Conservation (phyloP, 129 eudicot species). For the Artemisia argyi region DNA sequence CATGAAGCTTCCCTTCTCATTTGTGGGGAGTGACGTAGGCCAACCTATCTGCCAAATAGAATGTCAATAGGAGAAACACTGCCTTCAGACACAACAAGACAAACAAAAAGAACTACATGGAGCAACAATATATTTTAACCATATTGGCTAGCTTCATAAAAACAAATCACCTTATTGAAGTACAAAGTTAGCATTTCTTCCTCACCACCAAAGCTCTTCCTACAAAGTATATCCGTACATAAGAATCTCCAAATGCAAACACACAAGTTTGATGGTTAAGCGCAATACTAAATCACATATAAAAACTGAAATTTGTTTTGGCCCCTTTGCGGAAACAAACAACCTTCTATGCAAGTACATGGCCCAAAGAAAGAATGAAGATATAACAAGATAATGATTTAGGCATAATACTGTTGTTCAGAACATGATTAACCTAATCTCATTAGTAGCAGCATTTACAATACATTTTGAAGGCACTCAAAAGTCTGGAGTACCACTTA, state of each 20-base stretch:
- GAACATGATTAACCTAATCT: not conserved
- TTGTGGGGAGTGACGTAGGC: conserved; percentile 97
- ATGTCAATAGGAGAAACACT: conserved; percentile 17
- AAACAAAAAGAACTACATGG: conserved; percentile 6
- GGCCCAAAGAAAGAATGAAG: not conserved
- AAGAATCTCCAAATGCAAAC: not conserved
- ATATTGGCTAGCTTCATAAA: conserved; percentile 2
- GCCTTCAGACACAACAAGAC: not conserved
- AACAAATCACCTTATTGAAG: conserved; percentile 76
- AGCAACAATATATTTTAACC: conserved; percentile 6
- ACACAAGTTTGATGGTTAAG: conserved; percentile 1
- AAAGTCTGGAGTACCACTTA: not conserved
- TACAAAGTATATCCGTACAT: conserved; percentile 30
- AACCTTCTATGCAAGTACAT: not conserved
- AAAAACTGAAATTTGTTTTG: not conserved
- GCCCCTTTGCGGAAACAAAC: not conserved
- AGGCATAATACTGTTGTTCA: not conserved
- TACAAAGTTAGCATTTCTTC: conserved; percentile 81
- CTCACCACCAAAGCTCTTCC: conserved; percentile 92
- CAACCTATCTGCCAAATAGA: conserved; percentile 78
- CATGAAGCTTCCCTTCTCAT: conserved; percentile 73
- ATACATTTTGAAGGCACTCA: not conserved
- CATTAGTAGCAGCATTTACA: not conserved
- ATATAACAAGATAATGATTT: not conserved
- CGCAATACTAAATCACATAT: not conserved